Evolutionary conservation across 2,329 filamentous ascomycete species (phyloP).

Genomic region (Cylindrodendrum hubeiense): DNA sequence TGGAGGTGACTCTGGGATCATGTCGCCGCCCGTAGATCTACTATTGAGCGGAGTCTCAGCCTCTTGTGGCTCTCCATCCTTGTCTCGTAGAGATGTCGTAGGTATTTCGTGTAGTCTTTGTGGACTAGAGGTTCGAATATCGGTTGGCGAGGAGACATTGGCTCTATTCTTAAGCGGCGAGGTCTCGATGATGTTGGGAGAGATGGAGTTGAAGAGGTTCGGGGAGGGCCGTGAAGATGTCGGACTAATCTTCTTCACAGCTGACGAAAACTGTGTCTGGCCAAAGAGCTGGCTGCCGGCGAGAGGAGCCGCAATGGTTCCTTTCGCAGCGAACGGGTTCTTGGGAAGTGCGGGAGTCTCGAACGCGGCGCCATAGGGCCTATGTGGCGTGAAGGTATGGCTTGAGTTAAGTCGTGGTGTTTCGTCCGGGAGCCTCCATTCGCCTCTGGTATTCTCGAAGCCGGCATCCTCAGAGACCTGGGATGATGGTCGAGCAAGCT

Average conservation of each 20-base stretch:
- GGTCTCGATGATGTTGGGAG: conserved; percentile 57
- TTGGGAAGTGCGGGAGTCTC: conserved; percentile 64
- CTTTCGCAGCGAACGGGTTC: conserved; percentile 60
- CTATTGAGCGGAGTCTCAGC: conserved; percentile 43
- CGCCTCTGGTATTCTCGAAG: conserved; percentile 53
- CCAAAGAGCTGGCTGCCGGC: conserved; percentile 65
- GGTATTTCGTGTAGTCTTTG: conserved; percentile 47
- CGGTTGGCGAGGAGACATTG: conserved; percentile 60
- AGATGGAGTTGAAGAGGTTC: conserved; percentile 59
- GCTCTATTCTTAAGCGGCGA: conserved; percentile 65
- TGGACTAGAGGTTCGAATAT: conserved; percentile 57
- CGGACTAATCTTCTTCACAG: conserved; percentile 62
- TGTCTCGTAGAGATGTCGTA: conserved; percentile 41
- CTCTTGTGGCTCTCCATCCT: conserved; percentile 29
- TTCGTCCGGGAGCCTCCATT: conserved; percentile 53
- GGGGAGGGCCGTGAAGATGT: conserved; percentile 71
- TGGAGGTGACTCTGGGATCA: conserved; percentile 54
- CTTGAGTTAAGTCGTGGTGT: conserved; percentile 50
- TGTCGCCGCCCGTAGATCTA: conserved; percentile 45
- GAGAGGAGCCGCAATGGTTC: conserved; percentile 51
- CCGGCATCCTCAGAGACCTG: conserved; percentile 58
- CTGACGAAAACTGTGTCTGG: conserved; percentile 67
- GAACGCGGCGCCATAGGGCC: conserved; percentile 47
- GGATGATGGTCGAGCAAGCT: conserved; percentile 53
- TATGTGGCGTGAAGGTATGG: conserved; percentile 48